These are phyloP conservation scores for Backusella circina DNA, from an alignment of 192 early-diverging fungal genomes.

Conservation along the genomic window DNA sequence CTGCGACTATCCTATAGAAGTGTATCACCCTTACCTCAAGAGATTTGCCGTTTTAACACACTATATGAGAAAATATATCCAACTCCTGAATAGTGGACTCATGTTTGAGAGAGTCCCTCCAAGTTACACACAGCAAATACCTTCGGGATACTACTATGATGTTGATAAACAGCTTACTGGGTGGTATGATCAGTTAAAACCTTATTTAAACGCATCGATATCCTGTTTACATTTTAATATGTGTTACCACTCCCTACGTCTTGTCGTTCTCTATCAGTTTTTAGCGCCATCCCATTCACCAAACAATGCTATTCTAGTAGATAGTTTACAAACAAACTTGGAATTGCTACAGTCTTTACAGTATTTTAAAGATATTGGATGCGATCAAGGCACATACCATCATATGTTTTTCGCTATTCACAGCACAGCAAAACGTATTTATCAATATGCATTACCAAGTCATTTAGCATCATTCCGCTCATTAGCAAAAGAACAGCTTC, in stretches of 20 bases:
- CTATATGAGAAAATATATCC: constrained; percentile 27
- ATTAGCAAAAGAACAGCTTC: constrained; percentile 22
- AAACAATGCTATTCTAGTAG: constrained; percentile 7
- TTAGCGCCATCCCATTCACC: constrained; percentile 8
- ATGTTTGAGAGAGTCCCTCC: neutral
- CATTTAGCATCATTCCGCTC: neutral
- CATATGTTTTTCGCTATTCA: constrained; percentile 37
- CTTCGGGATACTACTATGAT: constrained; percentile 7
- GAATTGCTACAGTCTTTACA: constrained; percentile 14
- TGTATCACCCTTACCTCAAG: neutral
- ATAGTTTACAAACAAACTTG: constrained; percentile 25
- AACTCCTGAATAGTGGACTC: neutral
- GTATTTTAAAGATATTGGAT: constrained; percentile 11
- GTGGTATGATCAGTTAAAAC: constrained; percentile 6
- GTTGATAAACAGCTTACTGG: neutral
- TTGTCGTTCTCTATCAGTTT: constrained; percentile 33
- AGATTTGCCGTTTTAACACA: constrained; percentile 5
- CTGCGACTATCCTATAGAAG: neutral
- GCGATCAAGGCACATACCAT: constrained; percentile 35
- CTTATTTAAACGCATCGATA: neutral
- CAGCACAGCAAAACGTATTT: constrained; percentile 22
- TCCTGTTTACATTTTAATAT: constrained; percentile 22
- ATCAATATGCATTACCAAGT: neutral
- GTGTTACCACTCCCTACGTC: constrained; percentile 29
- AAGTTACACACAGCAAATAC: neutral